A percentile compares a stretch with the other conserved stretches of the same genome.
These are phyloP conservation scores for Geoglossum glabrum DNA, from an alignment of 495 filamentous ascomycete genomes.

Conservation along the genomic window DNA sequence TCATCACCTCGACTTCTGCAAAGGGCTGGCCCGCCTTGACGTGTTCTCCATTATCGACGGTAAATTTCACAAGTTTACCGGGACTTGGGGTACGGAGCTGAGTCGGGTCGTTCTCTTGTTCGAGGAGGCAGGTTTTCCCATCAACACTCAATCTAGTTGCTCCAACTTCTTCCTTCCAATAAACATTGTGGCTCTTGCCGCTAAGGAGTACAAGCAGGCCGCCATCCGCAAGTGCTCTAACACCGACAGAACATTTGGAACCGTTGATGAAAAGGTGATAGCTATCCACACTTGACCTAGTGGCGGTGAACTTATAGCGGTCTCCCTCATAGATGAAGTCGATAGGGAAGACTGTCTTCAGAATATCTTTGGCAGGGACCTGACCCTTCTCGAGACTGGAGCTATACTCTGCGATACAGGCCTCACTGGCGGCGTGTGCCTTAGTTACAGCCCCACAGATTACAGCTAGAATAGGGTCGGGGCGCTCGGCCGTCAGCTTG, in stretches of 20 bases:
- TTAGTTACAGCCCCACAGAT: conserved; percentile 89
- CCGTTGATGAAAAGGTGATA: conserved; percentile 99
- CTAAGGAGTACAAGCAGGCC: conserved; percentile 79
- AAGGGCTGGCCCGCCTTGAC: conserved; percentile 83
- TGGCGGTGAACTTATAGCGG: conserved; percentile 97
- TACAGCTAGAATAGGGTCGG: conserved; percentile 76
- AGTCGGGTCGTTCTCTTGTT: conserved; percentile 98
- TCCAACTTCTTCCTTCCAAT: conserved; percentile 97
- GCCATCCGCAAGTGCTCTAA: conserved; percentile 82
- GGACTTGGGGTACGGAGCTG: conserved; percentile 88
- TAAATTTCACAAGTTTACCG: conserved; percentile 97
- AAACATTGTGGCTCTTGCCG: conserved; percentile 89
- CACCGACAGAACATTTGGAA: conserved; percentile 84
- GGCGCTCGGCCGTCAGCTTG: conserved; percentile 89
- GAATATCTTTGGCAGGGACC: conserved; percentile 82
- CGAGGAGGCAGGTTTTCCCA: conserved; percentile 89
- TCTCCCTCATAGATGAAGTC: conserved; percentile 97
- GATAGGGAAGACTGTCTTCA: conserved; percentile 94
- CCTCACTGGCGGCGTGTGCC: conserved; percentile 81
- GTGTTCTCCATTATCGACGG: conserved; percentile 90
- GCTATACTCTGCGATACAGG: conserved; percentile 67
- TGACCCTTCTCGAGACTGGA: conserved; percentile 90
- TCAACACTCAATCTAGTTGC: conserved; percentile 92
- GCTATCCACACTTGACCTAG: conserved; percentile 76
- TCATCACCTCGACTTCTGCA: conserved; percentile 99